These are phyloP conservation scores for Bacidia gigantensis DNA, from an alignment of 495 filamentous ascomycete genomes.

Conservation along the genomic window DNA sequence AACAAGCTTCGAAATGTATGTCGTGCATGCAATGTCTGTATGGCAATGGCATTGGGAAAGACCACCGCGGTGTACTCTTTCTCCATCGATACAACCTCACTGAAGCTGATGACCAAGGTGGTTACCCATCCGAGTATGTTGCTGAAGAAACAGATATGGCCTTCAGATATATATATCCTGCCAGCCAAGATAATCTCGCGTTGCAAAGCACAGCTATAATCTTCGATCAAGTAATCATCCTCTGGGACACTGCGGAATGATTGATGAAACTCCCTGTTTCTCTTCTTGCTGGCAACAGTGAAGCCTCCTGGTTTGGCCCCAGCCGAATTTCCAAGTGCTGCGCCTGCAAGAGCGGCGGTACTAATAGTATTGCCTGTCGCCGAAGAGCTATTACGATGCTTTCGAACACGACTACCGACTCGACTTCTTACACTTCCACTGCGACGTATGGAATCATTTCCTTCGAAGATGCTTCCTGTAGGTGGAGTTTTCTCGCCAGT, in stretches of 20 bases:
- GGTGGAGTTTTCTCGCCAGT: slow-evolving; percentile 49
- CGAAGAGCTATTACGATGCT: slow-evolving; percentile 77
- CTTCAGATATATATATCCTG: slow-evolving; percentile 89
- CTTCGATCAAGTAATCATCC: slow-evolving; percentile 95
- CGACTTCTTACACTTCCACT: slow-evolving; percentile 75
- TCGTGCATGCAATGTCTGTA: slow-evolving; percentile 87
- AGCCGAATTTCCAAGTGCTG: slow-evolving; percentile 53
- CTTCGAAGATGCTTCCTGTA: slow-evolving; percentile 53
- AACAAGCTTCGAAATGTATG: slow-evolving; percentile 93
- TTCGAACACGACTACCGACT: slow-evolving; percentile 42
- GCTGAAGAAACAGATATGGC: slow-evolving; percentile 95
- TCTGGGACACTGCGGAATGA: slow-evolving; percentile 94
- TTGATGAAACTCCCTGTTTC: slow-evolving; percentile 88
- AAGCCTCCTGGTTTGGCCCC: slow-evolving; percentile 80
- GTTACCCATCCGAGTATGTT: slow-evolving; percentile 98
- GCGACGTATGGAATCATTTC: slow-evolving; percentile 48
- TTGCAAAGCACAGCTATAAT: slow-evolving; percentile 94
- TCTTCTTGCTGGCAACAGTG: slow-evolving; percentile 87
- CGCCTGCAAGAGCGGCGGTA: slow-evolving; percentile 50
- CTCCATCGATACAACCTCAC: slow-evolving; percentile 91
- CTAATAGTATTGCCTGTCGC: slow-evolving; percentile 61
- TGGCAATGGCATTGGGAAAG: slow-evolving; percentile 94
- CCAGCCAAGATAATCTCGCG: slow-evolving; percentile 92
- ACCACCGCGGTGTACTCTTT: slow-evolving; percentile 93
- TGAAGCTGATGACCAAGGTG: slow-evolving; percentile 92